Conservation (phyloP, 495 filamentous ascomycete species). For the Penicillium subrubescens region DNA sequence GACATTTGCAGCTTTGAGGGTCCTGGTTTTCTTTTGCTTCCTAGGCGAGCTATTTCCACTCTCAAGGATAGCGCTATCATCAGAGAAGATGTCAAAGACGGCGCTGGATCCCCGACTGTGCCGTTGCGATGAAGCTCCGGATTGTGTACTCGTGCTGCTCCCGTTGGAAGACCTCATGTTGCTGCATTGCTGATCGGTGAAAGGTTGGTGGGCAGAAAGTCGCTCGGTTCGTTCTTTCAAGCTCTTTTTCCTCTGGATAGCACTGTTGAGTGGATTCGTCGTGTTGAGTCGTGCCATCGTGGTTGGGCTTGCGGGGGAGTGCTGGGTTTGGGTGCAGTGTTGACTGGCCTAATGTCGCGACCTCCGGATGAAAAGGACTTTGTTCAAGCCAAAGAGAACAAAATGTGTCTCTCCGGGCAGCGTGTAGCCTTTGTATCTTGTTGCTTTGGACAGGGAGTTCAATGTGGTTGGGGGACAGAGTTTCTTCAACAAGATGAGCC, state of each 20-base stretch:
- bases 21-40: slow-evolving; percentile 28
- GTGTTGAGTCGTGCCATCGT: slow-evolving; percentile 18
- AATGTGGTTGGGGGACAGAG: neutral
- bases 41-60: slow-evolving; percentile 15
- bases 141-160: neutral
- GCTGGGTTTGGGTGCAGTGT: neutral
- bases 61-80: slow-evolving; percentile 27
- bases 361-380: neutral
- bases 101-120: slow-evolving; percentile 20
- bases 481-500: slow-evolving; percentile 1
- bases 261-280: slow-evolving; percentile 4
- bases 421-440: neutral
- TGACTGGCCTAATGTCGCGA: neutral
- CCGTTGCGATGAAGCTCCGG: slow-evolving; percentile 14
- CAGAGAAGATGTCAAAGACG: slow-evolving; percentile 39
- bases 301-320: neutral
- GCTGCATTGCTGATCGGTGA: neutral
- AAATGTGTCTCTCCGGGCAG: neutral
- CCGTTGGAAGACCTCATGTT: slow-evolving; percentile 2
- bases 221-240: neutral
- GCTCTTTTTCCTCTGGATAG: neutral
- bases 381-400: neutral
- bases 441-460: neutral
- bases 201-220: neutral
- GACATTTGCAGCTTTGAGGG: slow-evolving; percentile 35